Evolutionary conservation across 2,329 filamentous ascomycete species (phyloP).

Genomic region (Claviceps purpurea): DNA sequence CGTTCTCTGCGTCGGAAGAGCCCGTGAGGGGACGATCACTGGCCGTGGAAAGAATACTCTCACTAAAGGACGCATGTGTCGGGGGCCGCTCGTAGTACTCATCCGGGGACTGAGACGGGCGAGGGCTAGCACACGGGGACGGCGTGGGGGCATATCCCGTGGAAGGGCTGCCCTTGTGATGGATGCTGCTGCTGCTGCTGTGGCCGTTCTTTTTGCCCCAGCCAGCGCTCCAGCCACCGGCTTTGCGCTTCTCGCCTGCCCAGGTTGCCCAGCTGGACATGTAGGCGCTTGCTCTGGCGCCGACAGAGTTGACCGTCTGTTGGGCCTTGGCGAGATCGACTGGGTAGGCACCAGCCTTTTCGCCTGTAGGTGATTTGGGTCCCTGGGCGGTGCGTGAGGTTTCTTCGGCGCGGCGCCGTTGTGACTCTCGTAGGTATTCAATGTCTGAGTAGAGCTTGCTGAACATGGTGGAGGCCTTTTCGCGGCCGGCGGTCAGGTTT

Average conservation of each 20-base stretch:
- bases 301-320: slow-evolving; percentile 33
- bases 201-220: slow-evolving; percentile 21
- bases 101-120: slow-evolving; percentile 17
- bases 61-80: slow-evolving; percentile 18
- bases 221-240: slow-evolving; percentile 28
- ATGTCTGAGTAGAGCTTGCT: slow-evolving; percentile 85
- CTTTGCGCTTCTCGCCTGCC: slow-evolving; percentile 64
- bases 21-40: slow-evolving; percentile 2
- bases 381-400: slow-evolving; percentile 11
- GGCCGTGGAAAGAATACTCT: slow-evolving; percentile 6
- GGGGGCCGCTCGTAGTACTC: slow-evolving; percentile 17
- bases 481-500: slow-evolving; percentile 74
- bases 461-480: slow-evolving; percentile 77
- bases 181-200: slow-evolving; percentile 1
- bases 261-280: slow-evolving; percentile 56
- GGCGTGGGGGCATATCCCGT: slow-evolving; percentile 17
- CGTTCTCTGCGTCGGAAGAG: background rate
- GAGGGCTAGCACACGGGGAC: slow-evolving; percentile 23
- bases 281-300: slow-evolving; percentile 47
- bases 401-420: slow-evolving; percentile 29
- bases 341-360: slow-evolving; percentile 6
- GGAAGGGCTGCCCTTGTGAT: slow-evolving; percentile 13
- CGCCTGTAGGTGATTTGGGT: slow-evolving; percentile 2
- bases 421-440: slow-evolving; percentile 44
- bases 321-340: slow-evolving; percentile 28